Evolutionary conservation across 2,329 filamentous ascomycete genomes (phyloP).

Genomic region (Aspergillus proliferans): DNA sequence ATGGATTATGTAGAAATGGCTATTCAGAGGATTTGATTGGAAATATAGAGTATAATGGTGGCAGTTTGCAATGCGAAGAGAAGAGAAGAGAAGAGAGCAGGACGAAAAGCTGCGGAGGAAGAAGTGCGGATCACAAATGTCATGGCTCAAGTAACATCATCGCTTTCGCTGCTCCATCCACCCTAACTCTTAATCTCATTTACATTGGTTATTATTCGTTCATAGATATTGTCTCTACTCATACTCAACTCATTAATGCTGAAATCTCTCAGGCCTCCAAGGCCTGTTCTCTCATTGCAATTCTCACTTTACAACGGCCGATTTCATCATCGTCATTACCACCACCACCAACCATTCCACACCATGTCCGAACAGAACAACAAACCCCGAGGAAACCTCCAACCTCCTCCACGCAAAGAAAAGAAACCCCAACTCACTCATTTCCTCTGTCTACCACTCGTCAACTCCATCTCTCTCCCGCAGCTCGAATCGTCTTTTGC

Average conservation of each 20-base stretch:
- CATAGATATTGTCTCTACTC: too few species aligned
- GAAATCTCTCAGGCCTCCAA: neutral
- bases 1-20: constrained; percentile 1
- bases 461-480: constrained; percentile 53
- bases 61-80: neutral
- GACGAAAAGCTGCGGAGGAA: neutral
- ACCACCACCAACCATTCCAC: neutral
- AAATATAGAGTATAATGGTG: neutral
- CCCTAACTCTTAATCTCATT: neutral
- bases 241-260: too few species aligned
- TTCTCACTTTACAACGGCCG: neutral
- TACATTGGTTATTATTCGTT: too few species aligned
- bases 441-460: constrained; percentile 53
- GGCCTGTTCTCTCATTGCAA: constrained; percentile 1
- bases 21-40: neutral
- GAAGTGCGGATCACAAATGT: neutral
- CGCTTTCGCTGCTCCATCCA: neutral
- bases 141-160: neutral
- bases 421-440: constrained; percentile 37
- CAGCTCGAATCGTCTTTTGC: constrained; percentile 60
- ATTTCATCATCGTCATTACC: constrained; percentile 2
- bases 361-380: constrained; percentile 6
- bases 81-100: neutral
- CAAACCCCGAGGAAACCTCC: constrained; percentile 1
- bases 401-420: constrained; percentile 2